Base-by-base conservation (phyloP, 345 rosid genomes). In the Eucalyptus cloeziana region DNA sequence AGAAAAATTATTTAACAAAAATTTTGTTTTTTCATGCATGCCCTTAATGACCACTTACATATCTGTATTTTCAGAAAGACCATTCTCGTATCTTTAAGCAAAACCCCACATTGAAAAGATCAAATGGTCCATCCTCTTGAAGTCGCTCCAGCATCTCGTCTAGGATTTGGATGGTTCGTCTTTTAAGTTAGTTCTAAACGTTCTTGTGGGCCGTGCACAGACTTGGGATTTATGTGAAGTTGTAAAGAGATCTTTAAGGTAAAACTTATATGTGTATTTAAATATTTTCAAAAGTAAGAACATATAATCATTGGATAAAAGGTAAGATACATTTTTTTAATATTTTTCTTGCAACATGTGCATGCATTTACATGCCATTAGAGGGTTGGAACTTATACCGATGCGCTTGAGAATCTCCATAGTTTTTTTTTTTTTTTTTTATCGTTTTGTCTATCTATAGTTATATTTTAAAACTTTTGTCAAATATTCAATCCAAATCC, bases 121-220 rank as follows among this genome's bases (percentile, higher is more conserved):
- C 69, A 62, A 30, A 62, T 30, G 14, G 31, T 62, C 33, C 69
- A 6, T 6, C 8, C 4, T 30, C 7, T 0, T 30, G 16, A 62
- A 30, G 16, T 62, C 2, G 0, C 31, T 62, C 7, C 6, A 30
- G 2, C 8, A 30, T 13, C 31, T 62, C 4, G 2, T 30, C 13
- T 13, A 62, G 17, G 69, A 6, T 62, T 30, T 62, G 4, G 69
- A 30, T 30, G 17, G 2, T 30, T 62, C 13, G 69, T 27, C 15
- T 62, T 62, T 0, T 13, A 62, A 27, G 69, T 62, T 27, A 13
- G 69, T 13, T 62, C 15, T 27, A 30, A 62, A 62, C 0, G 8
- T 1, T 62, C 0, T 13, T 6, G 33, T 62, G 31, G 8, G 69
- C 6, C 25, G 2, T 52, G 58, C 25, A 19, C 0, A 2, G 58